A percentile compares a stretch with the other conserved stretches of the same genome.
These are phyloP conservation scores for Flaveria robusta DNA, from an alignment of 129 eudicot genomes.

Conservation along the genomic window DNA sequence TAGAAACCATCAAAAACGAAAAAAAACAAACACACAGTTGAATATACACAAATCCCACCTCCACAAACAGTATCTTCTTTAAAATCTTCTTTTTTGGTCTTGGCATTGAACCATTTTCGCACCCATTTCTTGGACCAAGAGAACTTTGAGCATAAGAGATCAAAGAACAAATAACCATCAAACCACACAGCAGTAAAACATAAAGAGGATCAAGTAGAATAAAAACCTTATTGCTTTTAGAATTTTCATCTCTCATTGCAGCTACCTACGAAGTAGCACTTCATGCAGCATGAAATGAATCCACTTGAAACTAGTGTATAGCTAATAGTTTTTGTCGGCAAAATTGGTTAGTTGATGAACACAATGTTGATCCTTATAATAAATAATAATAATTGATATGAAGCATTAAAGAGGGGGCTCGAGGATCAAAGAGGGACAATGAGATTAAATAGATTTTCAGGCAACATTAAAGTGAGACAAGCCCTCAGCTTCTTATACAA, in stretches of 20 bases:
- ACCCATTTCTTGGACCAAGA: too few relatives aligned
- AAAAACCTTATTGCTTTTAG: slow-evolving; percentile 80
- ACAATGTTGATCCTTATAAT: not conserved
- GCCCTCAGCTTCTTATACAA: slow-evolving; percentile 40
- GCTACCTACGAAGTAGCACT: not conserved
- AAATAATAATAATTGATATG: slow-evolving; percentile 21
- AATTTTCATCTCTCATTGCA: slow-evolving; percentile 79
- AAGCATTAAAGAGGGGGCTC: slow-evolving; percentile 23
- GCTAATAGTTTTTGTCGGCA: too few relatives aligned
- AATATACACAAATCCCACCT: too few relatives aligned
- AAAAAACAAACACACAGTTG: too few relatives aligned
- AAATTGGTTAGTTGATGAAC: too few relatives aligned
- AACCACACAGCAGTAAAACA: too few relatives aligned
- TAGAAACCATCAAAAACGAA: too few relatives aligned
- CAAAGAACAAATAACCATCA: too few relatives aligned
- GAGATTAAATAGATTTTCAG: slow-evolving; percentile 39
- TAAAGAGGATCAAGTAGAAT: not conserved
- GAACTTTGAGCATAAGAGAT: too few relatives aligned
- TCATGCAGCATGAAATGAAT: not conserved
- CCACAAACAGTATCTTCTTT: too few relatives aligned
- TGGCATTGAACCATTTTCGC: too few relatives aligned
- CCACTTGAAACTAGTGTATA: not conserved
- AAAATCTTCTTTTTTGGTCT: too few relatives aligned
- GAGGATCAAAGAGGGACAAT: slow-evolving; percentile 44
- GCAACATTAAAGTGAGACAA: slow-evolving; percentile 44